Conservation (phyloP, 2,329 filamentous ascomycete genomes). For the Monosporascus sp. region DNA sequence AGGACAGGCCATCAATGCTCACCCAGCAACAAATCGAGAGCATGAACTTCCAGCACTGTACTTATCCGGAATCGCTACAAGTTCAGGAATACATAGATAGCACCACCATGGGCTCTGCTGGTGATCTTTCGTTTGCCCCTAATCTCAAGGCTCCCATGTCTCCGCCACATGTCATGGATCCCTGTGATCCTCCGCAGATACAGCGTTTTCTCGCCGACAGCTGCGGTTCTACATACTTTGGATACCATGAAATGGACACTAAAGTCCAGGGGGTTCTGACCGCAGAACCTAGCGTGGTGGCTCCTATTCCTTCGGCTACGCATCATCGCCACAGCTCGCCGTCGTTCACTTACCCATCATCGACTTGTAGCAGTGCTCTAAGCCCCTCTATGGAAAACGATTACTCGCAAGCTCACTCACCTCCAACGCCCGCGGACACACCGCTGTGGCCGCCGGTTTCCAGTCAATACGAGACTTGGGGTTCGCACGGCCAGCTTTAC, state of each 20-base stretch:
- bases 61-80: constrained; percentile 11
- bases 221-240: constrained; percentile 22
- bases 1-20: not conserved
- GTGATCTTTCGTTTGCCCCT: constrained; percentile 20
- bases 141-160: constrained; percentile 18
- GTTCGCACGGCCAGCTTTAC: constrained; percentile 19
- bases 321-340: constrained; percentile 30
- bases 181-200: constrained; percentile 19
- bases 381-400: constrained; percentile 38
- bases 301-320: constrained; percentile 14
- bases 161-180: constrained; percentile 4
- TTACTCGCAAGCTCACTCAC: constrained; percentile 28
- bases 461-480: constrained; percentile 20
- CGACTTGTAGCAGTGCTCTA: constrained; percentile 30
- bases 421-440: constrained; percentile 33
- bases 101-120: constrained; percentile 7
- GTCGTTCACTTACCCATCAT: constrained; percentile 32
- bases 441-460: constrained; percentile 25
- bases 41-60: constrained; percentile 15
- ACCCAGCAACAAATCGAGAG: not conserved
- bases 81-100: constrained; percentile 8
- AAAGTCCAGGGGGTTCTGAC: constrained; percentile 9
- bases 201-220: constrained; percentile 25
- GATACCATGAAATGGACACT: constrained; percentile 11
- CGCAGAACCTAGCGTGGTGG: constrained; percentile 8